Percentiles rank a stretch among this genome's conserved stretches.
Evolutionary conservation across 2,329 filamentous ascomycete species (phyloP).

Genomic region (Cordyceps sp.): DNA sequence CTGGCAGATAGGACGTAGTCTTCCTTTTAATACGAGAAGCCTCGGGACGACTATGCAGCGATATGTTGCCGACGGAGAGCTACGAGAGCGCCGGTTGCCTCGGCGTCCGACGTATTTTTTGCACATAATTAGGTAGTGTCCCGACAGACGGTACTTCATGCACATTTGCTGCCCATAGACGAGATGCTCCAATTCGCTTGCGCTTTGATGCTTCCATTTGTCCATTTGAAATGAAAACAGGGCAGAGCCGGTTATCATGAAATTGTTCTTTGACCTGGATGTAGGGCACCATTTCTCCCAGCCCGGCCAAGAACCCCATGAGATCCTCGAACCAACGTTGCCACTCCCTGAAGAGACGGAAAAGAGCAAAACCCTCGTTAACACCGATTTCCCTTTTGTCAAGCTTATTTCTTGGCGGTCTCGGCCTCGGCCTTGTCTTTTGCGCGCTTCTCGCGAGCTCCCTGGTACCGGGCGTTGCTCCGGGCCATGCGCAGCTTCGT

Average conservation of each 20-base stretch:
- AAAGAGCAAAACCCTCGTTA: conserved; percentile 26
- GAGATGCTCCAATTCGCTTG: not conserved
- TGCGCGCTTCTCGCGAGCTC: conserved; percentile 83
- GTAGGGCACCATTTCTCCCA: conserved; percentile 21
- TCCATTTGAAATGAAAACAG: conserved; percentile 14
- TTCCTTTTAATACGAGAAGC: not conserved
- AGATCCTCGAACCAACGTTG: conserved; percentile 20
- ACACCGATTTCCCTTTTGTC: conserved; percentile 22
- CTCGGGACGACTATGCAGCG: too few relatives aligned
- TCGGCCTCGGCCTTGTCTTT: conserved; percentile 77
- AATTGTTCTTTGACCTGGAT: conserved; percentile 24
- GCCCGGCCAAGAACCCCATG: conserved; percentile 18
- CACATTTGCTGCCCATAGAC: not conserved
- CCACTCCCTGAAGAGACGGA: conserved; percentile 20
- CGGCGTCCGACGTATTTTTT: too few relatives aligned
- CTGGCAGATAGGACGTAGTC: conserved; percentile 4
- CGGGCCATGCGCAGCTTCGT: conserved; percentile 69
- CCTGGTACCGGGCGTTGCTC: conserved; percentile 64
- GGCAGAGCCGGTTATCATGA: conserved; percentile 22
- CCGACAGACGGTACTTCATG: too few relatives aligned
- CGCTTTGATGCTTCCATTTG: conserved; percentile 11
- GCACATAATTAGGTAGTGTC: too few relatives aligned
- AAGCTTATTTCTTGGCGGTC: conserved; percentile 70
- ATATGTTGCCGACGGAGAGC: too few relatives aligned
- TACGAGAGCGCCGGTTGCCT: too few relatives aligned